These are phyloP conservation scores for Aspergillus sclerotiicarbonarius DNA, from an alignment of 495 filamentous ascomycete genomes.

Conservation along the genomic window DNA sequence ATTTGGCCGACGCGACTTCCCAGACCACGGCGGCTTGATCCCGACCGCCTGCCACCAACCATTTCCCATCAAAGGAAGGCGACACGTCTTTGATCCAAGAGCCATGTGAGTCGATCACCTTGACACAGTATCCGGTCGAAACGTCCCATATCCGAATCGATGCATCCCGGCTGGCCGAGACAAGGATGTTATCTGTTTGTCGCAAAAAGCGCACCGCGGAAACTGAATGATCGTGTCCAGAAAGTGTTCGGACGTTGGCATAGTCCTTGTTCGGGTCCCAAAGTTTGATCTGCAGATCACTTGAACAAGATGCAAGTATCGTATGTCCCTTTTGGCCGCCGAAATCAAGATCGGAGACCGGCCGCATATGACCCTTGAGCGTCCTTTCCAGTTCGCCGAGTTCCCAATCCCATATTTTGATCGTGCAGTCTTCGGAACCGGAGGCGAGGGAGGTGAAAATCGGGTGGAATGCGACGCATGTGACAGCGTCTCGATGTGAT, in stretches of 20 bases:
- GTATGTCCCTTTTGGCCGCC: conserved; percentile 84
- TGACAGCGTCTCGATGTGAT: conserved; percentile 79
- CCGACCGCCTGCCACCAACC: conserved; percentile 75
- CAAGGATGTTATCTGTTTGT: conserved; percentile 74
- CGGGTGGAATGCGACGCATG: conserved; percentile 91
- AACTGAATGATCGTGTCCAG: conserved; percentile 90
- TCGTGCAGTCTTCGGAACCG: conserved; percentile 87
- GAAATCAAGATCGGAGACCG: conserved; percentile 86
- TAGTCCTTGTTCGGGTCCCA: conserved; percentile 96
- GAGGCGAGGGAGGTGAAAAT: conserved; percentile 89
- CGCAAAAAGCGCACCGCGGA: conserved; percentile 88
- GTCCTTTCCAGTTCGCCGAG: conserved; percentile 89
- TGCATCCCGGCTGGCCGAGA: conserved; percentile 76
- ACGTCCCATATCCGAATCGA: conserved; percentile 85
- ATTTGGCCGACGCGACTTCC: conserved; percentile 68
- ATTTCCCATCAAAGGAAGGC: conserved; percentile 80
- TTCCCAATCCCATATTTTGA: conserved; percentile 99
- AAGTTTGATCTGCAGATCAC: conserved; percentile 90
- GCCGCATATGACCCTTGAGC: conserved; percentile 89
- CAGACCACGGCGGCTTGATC: conserved; percentile 82
- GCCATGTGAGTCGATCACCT: conserved; percentile 75
- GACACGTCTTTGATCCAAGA: conserved; percentile 88
- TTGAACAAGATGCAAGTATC: conserved; percentile 85
- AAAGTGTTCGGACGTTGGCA: conserved; percentile 90
- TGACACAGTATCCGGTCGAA: conserved; percentile 84